These are phyloP conservation scores for Eucalyptus pumila DNA, from an alignment of 345 rosid species.

Conservation along the genomic window DNA sequence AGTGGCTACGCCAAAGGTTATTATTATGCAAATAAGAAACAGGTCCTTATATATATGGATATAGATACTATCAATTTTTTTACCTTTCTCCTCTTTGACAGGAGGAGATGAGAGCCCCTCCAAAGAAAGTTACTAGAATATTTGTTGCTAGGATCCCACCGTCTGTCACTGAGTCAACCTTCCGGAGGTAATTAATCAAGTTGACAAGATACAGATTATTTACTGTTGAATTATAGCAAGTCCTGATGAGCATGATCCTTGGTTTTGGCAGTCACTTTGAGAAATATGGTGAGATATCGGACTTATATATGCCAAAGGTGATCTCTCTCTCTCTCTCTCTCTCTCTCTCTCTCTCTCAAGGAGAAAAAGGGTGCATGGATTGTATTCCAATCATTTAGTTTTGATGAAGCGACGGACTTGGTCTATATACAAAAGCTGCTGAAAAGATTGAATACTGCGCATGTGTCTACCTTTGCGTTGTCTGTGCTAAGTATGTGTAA, in stretches of 20 bases:
- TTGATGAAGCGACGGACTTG: background rate
- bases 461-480: background rate
- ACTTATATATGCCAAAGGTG: constrained; percentile 97
- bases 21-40: background rate
- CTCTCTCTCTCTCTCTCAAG: background rate
- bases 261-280: constrained; percentile 67
- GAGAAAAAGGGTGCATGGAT: background rate
- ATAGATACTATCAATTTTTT: background rate
- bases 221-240: background rate
- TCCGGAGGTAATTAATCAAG: constrained; percentile 52
- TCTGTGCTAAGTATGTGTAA: background rate
- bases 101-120: constrained; percentile 97
- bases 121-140: constrained; percentile 77
- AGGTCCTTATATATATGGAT: background rate
- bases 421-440: background rate
- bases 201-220: background rate
- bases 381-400: background rate
- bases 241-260: background rate
- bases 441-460: background rate
- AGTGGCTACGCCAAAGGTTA: constrained; percentile 96
- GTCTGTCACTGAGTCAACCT: constrained; percentile 70
- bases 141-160: constrained; percentile 90
- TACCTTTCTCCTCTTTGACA: constrained; percentile 8
- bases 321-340: background rate
- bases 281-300: constrained; percentile 86